These are phyloP conservation scores for Pseudofabraea citricarpa DNA, from an alignment of 2,329 filamentous ascomycete genomes.

Conservation along the genomic window DNA sequence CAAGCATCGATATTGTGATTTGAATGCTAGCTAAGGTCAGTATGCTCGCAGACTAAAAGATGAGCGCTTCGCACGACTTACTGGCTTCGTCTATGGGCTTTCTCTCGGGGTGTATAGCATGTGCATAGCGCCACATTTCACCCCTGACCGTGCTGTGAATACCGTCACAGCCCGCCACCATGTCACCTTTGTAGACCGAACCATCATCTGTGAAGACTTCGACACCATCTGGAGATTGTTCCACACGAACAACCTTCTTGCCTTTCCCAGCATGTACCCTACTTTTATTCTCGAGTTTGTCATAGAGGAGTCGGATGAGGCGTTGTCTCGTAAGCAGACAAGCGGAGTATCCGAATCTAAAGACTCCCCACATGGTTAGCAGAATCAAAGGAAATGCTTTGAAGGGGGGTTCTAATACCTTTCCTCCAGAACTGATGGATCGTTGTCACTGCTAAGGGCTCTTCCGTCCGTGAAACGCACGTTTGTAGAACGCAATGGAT, in stretches of 20 bases:
- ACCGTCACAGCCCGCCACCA: background rate
- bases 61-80: background rate
- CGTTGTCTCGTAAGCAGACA: background rate
- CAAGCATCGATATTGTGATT: slow-evolving; percentile 3
- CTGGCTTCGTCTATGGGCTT: background rate
- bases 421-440: background rate
- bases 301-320: slow-evolving; percentile 3
- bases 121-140: slow-evolving; percentile 5
- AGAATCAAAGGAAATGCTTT: background rate
- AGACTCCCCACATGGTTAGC: background rate
- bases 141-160: background rate
- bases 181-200: slow-evolving; percentile 2
- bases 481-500: background rate
- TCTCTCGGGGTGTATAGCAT: background rate
- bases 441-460: background rate
- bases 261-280: slow-evolving; percentile 2
- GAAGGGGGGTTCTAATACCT: background rate
- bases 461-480: background rate
- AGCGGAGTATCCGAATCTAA: background rate
- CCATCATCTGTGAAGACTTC: slow-evolving; percentile 8
- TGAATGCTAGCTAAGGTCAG: background rate
- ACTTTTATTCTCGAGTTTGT: slow-evolving; percentile 1
- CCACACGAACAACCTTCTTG: slow-evolving; percentile 1
- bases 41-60: background rate
- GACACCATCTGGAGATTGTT: slow-evolving; percentile 4